phyloP scores from a whole-genome alignment of 495 filamentous ascomycete genomes.

The Tuber umbilicatum region DNA sequence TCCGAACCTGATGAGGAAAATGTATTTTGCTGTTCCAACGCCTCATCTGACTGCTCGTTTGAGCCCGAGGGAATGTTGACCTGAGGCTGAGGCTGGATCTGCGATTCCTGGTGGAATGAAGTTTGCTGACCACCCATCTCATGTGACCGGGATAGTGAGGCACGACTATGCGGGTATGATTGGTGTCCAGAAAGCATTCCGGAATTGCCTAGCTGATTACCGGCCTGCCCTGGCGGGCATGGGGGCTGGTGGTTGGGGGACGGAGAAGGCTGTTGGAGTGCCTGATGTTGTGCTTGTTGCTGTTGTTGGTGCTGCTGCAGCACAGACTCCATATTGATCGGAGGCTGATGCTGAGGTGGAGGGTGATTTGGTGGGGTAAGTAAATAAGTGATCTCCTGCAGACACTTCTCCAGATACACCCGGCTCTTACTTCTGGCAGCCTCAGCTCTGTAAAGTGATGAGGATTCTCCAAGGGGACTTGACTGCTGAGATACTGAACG shows the following conservation, averaged over 20 bases:
- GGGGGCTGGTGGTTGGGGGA: conserved; percentile 55
- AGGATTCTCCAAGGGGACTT: conserved; percentile 20
- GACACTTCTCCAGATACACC: conserved; percentile 55
- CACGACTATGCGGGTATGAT: conserved; percentile 33
- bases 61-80: conserved; percentile 33
- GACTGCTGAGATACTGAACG: conserved; percentile 19
- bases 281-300: conserved; percentile 32
- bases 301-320: conserved; percentile 31
- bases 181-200: conserved; percentile 14
- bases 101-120: conserved; percentile 13
- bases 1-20: conserved; percentile 19
- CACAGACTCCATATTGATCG: conserved; percentile 19
- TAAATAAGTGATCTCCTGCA: conserved; percentile 59
- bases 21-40: conserved; percentile 6
- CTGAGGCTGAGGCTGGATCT: conserved; percentile 29
- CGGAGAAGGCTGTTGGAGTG: conserved; percentile 44
- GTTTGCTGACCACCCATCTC: conserved; percentile 21
- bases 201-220: conserved; percentile 8
- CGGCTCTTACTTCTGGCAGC: conserved; percentile 39
- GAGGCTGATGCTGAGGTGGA: conserved; percentile 48
- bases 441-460: conserved; percentile 41
- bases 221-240: conserved; percentile 42
- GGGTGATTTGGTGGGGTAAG: conserved; percentile 59
- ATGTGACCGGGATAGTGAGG: conserved; percentile 18
- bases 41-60: conserved; percentile 25